A percentile compares a stretch with the other conserved stretches of the same genome.
These are phyloP conservation scores for Ehretia macrophylla DNA, from an alignment of 257 asterid genomes.

Conservation along the genomic window DNA sequence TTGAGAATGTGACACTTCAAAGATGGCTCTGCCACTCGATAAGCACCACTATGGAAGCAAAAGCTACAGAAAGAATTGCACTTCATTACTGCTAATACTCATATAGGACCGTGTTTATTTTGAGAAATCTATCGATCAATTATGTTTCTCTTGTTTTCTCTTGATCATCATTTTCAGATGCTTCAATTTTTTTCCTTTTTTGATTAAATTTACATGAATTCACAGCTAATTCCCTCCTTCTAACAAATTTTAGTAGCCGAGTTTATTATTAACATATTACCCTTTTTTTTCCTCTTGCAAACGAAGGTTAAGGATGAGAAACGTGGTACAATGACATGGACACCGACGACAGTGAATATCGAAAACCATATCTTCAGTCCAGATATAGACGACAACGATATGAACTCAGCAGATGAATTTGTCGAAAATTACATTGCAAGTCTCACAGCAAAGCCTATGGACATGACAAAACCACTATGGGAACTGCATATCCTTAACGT, in stretches of 20 bases:
- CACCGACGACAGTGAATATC: slow-evolving; percentile 20
- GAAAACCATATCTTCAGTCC: slow-evolving; percentile 28
- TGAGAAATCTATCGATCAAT: too few relatives aligned
- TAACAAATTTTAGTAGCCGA: too few relatives aligned
- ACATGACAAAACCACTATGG: slow-evolving; percentile 39
- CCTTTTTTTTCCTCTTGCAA: neutral
- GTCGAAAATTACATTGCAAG: slow-evolving; percentile 23
- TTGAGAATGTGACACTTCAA: too few relatives aligned
- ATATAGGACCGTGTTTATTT: too few relatives aligned
- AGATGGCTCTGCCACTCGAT: too few relatives aligned
- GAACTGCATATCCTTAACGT: slow-evolving; percentile 40
- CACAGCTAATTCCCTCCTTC: neutral
- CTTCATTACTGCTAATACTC: too few relatives aligned
- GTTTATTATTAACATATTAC: too few relatives aligned
- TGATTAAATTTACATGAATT: neutral
- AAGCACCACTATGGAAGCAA: too few relatives aligned
- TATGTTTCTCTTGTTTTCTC: too few relatives aligned
- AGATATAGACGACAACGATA: slow-evolving; percentile 22
- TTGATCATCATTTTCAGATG: too few relatives aligned
- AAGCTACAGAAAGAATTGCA: too few relatives aligned
- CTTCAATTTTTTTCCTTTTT: too few relatives aligned
- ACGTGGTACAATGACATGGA: slow-evolving; percentile 26
- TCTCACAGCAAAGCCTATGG: slow-evolving; percentile 22
- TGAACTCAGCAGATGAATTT: slow-evolving; percentile 26
- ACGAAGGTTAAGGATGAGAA: slow-evolving; percentile 10